Base-by-base conservation (phyloP, 2,329 filamentous ascomycete genomes). In the Diaporthe ilicicola region DNA sequence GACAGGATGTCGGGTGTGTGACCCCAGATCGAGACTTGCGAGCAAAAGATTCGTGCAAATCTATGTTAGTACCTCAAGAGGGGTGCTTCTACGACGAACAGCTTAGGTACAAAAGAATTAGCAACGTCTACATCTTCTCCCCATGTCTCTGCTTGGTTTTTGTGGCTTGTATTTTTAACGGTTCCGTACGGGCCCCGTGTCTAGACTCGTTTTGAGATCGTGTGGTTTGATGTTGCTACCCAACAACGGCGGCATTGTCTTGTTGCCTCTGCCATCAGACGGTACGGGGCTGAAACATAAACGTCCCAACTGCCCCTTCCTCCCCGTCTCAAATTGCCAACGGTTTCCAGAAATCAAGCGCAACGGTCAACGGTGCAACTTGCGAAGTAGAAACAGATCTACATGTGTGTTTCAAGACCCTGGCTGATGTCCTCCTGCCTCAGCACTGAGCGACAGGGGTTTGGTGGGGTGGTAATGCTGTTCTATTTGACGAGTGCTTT, bases 261-360 rank as follows among this genome's bases (percentile, higher is more conserved):
- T 42, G 24, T 62, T 19, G 59, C 46, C 48, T 62, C 59, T 24
- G 6, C 59, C 27, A 62, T 62, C 27, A 34, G 59, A 62, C n/a
- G 42, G 32, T 48, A 44, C 32, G 65, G 51, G 65, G 51, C 42
- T 67, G 65, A 67, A 56, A 56, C 65, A 34, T 10, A 46, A 48
- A 22, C 13, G n/a, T 46, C 56, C 42, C 42, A 32, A 32, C 13
- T 67, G 50, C 22, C 39, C 15, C 50, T 34, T 4, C 24, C n/a
- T 22, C 27, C 12, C 37, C 55, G 27, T 55, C 42, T 46, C 24
- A 53, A 29, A 53, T n/a, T 27, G 54, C 54, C 54, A 62, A 34
- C 42, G 2, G 39, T 27, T 13, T 32, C 17, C 9, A 6, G n/a
- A 22, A n/a, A 34, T 3, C 54, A 19, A 27, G n/a, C 2, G 8